Percentiles rank a stretch among this genome's conserved stretches.
These are phyloP conservation scores for Cinnamomum micranthum DNA, from an alignment of 164 flowering plant genomes.

Conservation along the genomic window DNA sequence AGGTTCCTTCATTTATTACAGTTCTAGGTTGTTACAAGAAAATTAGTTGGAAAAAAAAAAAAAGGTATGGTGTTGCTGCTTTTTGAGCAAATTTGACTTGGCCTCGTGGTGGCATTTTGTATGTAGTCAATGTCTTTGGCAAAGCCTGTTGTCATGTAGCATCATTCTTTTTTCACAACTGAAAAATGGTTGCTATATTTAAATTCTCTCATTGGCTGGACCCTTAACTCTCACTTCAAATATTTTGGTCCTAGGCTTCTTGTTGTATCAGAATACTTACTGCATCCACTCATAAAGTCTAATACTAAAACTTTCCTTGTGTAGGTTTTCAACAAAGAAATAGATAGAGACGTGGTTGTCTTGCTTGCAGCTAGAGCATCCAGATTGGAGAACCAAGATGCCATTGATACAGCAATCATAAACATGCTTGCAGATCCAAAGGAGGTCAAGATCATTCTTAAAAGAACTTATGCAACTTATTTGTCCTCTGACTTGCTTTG, in stretches of 20 bases:
- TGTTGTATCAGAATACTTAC: neutral
- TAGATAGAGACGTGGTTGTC: constrained; percentile 62
- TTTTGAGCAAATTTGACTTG: neutral
- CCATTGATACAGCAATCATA: constrained; percentile 78
- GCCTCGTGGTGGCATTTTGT: no score
- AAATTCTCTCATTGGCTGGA: neutral
- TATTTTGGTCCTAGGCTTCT: neutral
- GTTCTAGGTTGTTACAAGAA: neutral
- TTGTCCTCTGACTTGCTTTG: neutral
- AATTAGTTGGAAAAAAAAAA: neutral
- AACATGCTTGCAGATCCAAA: constrained; percentile 88
- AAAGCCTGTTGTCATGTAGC: no score
- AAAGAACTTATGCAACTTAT: constrained; percentile 1
- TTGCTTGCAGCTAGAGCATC: constrained; percentile 85
- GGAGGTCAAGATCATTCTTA: constrained; percentile 46
- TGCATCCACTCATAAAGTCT: neutral
- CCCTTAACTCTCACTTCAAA: neutral
- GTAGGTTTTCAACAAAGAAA: constrained; percentile 60
- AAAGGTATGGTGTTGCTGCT: neutral
- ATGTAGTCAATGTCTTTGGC: no score
- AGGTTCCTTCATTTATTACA: neutral
- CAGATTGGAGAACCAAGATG: constrained; percentile 87
- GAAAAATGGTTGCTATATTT: no score
- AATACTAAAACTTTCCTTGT: neutral
- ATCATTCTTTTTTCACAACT: no score